Conservation (phyloP, 495 filamentous ascomycete species). For the Aspergillus haitiensis region DNA sequence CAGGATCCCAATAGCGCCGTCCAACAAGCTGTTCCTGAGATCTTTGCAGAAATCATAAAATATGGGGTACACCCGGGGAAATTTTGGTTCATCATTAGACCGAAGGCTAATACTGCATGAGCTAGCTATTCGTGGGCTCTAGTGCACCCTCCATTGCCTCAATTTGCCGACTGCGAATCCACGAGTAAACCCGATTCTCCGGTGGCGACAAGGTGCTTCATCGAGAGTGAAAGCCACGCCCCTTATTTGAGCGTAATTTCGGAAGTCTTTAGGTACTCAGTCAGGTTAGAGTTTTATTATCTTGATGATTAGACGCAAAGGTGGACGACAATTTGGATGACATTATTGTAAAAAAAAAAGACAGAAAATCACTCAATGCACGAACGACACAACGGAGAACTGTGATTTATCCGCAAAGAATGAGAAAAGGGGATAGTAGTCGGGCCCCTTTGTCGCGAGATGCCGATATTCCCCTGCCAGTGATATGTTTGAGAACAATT, state of each 20-base stretch:
- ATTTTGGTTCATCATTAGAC: background rate
- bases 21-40: background rate
- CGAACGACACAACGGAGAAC: background rate
- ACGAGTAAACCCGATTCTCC: too few species aligned
- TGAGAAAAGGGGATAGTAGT: background rate
- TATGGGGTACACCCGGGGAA: background rate
- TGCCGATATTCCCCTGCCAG: conserved; percentile 3
- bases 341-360: too few species aligned
- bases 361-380: too few species aligned
- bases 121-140: background rate
- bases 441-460: conserved; percentile 10
- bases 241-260: too few species aligned
- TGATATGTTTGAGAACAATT: conserved; percentile 1
- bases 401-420: background rate
- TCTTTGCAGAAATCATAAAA: background rate
- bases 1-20: background rate
- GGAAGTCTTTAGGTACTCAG: too few species aligned
- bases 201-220: too few species aligned
- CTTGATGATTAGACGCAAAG: too few species aligned
- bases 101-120: background rate
- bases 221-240: too few species aligned
- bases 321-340: too few species aligned
- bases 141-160: background rate
- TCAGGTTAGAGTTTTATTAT: too few species aligned
- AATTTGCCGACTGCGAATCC: too few species aligned